Evolutionary conservation across 2,329 filamentous ascomycete species (phyloP).

Genomic region (Fusarium metavorans): DNA sequence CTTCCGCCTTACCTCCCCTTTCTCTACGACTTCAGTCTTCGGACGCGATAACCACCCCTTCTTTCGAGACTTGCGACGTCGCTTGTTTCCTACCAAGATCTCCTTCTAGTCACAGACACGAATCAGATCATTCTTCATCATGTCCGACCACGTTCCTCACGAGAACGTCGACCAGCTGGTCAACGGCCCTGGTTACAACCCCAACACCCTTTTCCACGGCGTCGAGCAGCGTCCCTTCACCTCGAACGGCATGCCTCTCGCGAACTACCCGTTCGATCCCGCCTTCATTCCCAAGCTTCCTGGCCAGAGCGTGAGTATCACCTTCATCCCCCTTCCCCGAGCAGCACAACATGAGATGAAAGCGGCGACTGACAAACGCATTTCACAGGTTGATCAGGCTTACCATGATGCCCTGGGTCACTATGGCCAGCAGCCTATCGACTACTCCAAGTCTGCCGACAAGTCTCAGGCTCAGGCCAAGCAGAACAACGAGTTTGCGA

Average conservation of each 20-base stretch:
- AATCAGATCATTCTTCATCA: background rate
- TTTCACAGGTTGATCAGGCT: background rate
- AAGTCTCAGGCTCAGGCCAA: background rate
- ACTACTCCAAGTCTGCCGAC: background rate
- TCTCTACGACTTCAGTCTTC: background rate
- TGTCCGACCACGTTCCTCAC: constrained; percentile 5
- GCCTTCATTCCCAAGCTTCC: background rate
- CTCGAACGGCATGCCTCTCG: background rate
- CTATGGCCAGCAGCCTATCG: background rate
- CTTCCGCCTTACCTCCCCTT: background rate
- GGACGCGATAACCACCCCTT: background rate
- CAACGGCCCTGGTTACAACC: background rate
- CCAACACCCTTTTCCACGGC: background rate
- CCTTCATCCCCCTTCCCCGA: background rate
- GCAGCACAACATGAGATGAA: background rate
- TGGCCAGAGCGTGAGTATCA: background rate
- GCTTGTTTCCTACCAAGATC: background rate
- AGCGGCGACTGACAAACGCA: constrained; percentile 4
- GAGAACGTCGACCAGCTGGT: background rate
- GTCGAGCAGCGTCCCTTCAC: background rate
- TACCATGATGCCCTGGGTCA: background rate
- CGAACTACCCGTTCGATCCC: background rate
- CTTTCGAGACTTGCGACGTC: background rate
- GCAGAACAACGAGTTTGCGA: background rate
- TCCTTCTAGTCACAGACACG: background rate